phyloP scores from a whole-genome alignment of 2,329 filamentous ascomycete species.

The Trichoderma simmonsii region DNA sequence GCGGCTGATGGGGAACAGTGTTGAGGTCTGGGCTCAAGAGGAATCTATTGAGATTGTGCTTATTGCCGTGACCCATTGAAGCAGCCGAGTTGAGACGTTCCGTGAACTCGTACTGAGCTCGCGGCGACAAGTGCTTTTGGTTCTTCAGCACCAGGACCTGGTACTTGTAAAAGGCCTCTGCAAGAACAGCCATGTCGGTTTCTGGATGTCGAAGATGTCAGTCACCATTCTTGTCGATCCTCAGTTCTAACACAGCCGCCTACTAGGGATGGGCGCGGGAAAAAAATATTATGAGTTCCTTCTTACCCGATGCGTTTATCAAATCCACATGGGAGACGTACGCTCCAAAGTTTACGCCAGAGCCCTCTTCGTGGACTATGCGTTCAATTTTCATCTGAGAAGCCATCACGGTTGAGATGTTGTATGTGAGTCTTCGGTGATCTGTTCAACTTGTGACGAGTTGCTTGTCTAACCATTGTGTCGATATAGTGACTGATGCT shows the following conservation, averaged over 20 bases:
- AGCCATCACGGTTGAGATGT: neutral
- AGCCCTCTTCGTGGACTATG: neutral
- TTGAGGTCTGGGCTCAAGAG: neutral
- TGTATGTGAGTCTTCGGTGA: neutral
- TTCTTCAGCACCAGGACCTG: neutral
- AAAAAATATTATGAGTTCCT: neutral
- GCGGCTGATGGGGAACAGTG: neutral
- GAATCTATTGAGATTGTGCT: neutral
- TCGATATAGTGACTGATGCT: neutral
- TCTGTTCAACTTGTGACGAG: neutral
- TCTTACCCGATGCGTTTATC: neutral
- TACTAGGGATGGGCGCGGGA: too few relatives aligned
- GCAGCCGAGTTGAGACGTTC: neutral
- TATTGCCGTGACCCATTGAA: neutral
- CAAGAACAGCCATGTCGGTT: neutral
- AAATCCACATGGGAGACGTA: neutral
- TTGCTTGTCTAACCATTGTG: neutral
- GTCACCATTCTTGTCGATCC: too few relatives aligned
- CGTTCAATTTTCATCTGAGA: neutral
- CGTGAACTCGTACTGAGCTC: neutral
- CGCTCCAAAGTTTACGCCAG: neutral
- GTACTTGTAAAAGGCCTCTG: neutral
- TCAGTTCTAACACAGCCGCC: too few relatives aligned
- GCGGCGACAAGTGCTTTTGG: neutral
- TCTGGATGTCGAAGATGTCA: neutral